Conservation (phyloP, 2,329 filamentous ascomycete species). For the Didymella pomorum region DNA sequence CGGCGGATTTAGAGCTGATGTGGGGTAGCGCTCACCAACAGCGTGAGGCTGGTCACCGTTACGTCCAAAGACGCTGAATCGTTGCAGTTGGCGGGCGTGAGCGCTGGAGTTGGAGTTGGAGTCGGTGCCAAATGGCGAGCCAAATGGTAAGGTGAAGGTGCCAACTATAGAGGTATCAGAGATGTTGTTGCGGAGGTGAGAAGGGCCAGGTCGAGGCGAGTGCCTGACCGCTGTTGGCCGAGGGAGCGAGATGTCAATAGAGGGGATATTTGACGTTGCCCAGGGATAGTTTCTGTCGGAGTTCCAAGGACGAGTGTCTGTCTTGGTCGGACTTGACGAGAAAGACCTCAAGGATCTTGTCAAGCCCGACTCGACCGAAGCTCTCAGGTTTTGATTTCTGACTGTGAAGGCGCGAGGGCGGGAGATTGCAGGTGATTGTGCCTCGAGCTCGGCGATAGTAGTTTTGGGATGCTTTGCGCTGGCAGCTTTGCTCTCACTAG, state of each 20-base stretch:
- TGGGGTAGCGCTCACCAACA: slow-evolving; percentile 60
- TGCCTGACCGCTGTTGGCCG: slow-evolving; percentile 38
- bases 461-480: slow-evolving; percentile 28
- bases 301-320: slow-evolving; percentile 58
- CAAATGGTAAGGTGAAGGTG: slow-evolving; percentile 31
- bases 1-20: slow-evolving; percentile 56
- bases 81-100: slow-evolving; percentile 27
- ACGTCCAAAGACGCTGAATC: slow-evolving; percentile 35
- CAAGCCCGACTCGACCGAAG: slow-evolving; percentile 32
- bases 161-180: slow-evolving; percentile 36
- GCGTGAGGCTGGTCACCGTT: slow-evolving; percentile 43
- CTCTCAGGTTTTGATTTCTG: slow-evolving; percentile 26
- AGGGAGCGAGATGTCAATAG: slow-evolving; percentile 53
- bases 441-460: slow-evolving; percentile 36
- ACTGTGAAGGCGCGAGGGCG: slow-evolving; percentile 37
- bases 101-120: slow-evolving; percentile 24
- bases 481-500: slow-evolving; percentile 21
- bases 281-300: slow-evolving; percentile 58
- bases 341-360: slow-evolving; percentile 41
- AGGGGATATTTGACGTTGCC: slow-evolving; percentile 48
- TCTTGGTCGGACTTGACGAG: slow-evolving; percentile 33
- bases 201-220: slow-evolving; percentile 44
- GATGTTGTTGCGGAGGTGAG: slow-evolving; percentile 41
- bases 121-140: slow-evolving; percentile 25
- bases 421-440: slow-evolving; percentile 33